These are phyloP conservation scores for Funneliformis caledonium DNA, from an alignment of 371 early-diverging fungal genomes.

Conservation along the genomic window DNA sequence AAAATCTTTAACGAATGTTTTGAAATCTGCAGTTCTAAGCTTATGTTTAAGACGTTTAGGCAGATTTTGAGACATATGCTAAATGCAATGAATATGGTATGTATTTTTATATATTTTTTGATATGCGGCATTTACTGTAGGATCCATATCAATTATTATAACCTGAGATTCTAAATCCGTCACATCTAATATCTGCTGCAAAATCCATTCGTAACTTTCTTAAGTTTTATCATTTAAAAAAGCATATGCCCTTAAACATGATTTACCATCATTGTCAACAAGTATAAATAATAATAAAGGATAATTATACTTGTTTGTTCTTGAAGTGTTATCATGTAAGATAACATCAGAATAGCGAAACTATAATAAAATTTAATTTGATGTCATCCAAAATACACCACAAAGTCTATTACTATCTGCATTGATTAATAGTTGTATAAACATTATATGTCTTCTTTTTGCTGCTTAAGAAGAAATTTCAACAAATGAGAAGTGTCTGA, in stretches of 20 bases:
- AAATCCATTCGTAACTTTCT: constrained; percentile 11
- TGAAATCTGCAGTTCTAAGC: no score
- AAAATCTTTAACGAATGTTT: no score
- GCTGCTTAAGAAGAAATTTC: background rate
- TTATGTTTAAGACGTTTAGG: no score
- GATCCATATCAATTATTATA: background rate
- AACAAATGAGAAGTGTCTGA: background rate
- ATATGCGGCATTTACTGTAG: background rate
- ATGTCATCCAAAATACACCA: background rate
- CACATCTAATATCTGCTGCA: background rate
- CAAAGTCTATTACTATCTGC: background rate
- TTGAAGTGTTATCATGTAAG: background rate
- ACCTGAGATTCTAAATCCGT: background rate
- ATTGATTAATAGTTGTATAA: background rate
- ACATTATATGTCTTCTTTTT: background rate
- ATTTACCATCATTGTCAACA: background rate
- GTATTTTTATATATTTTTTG: background rate
- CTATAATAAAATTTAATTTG: background rate
- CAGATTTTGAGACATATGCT: no score
- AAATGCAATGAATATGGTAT: background rate
- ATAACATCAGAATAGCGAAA: background rate
- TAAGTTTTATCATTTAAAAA: background rate
- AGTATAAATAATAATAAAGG: background rate
- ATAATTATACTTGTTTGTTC: background rate
- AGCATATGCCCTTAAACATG: background rate